Percentiles rank a stretch among this genome's conserved stretches.
Evolutionary conservation across 306 rosid genomes (phyloP).

Genomic region (Cicer bijugum): DNA sequence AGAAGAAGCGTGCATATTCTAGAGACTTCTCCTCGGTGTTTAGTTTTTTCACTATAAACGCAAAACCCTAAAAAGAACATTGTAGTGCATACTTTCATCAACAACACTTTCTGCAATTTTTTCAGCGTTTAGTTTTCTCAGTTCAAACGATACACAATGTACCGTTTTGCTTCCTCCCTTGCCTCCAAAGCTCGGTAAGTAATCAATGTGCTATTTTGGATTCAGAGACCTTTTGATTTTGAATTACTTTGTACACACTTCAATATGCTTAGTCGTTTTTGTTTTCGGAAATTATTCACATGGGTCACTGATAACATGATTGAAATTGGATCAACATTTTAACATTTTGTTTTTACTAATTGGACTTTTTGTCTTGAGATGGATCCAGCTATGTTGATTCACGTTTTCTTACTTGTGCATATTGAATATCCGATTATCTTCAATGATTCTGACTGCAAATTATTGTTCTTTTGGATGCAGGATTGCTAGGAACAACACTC

Average conservation of each 20-base stretch:
- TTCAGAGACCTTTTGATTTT: neutral
- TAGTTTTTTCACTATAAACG: too few relatives aligned
- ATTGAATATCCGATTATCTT: neutral
- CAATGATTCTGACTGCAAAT: neutral
- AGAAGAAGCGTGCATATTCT: slow-evolving; percentile 4
- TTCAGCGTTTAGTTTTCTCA: neutral
- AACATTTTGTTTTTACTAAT: slow-evolving; percentile 5
- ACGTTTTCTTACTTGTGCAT: neutral
- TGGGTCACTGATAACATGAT: neutral
- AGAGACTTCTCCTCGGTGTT: neutral
- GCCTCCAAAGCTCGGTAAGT: slow-evolving; percentile 85
- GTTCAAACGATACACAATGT: slow-evolving; percentile 54
- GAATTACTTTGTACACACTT: neutral
- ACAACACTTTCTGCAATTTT: slow-evolving; percentile 32
- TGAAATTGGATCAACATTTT: slow-evolving; percentile 10
- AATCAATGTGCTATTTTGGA: neutral
- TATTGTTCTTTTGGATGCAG: slow-evolving; percentile 46
- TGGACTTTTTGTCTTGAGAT: slow-evolving; percentile 26
- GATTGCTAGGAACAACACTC: slow-evolving; percentile 63
- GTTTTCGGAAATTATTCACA: neutral
- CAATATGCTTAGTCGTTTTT: neutral
- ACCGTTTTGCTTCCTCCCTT: slow-evolving; percentile 79
- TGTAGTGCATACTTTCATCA: neutral
- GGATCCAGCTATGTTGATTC: slow-evolving; percentile 33
- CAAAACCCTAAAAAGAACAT: neutral